A percentile compares a stretch with the other conserved stretches of the same genome.
These are phyloP conservation scores for Globisporangium viniferum DNA, from an alignment of 352 stramenopile species.

Conservation along the genomic window DNA sequence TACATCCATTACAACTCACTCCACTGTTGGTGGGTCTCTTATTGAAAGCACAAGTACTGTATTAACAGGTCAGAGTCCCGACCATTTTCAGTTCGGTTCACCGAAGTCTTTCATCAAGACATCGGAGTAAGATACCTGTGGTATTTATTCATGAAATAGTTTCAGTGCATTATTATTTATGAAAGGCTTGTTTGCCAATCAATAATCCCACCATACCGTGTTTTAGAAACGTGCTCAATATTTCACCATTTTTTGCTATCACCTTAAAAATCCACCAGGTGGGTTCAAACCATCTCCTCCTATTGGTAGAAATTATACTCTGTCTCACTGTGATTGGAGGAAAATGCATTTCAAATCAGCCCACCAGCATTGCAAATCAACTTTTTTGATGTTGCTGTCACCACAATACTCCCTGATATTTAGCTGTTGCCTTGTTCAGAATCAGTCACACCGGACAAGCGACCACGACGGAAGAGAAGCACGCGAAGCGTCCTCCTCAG, in stretches of 20 bases:
- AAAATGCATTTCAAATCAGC: background rate
- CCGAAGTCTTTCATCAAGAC: too few relatives aligned
- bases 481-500: background rate
- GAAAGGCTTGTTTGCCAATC: too few relatives aligned
- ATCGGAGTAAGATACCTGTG: too few relatives aligned
- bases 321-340: background rate
- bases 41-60: too few relatives aligned
- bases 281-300: background rate
- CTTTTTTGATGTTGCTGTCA: background rate
- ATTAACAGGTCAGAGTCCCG: background rate
- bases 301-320: background rate
- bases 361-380: background rate
- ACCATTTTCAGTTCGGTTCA: too few relatives aligned
- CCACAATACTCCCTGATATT: background rate
- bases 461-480: background rate
- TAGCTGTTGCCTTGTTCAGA: background rate
- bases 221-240: background rate
- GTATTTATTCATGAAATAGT: too few relatives aligned
- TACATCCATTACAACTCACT: too few relatives aligned
- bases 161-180: too few relatives aligned
- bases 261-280: background rate
- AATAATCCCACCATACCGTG: too few relatives aligned
- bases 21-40: too few relatives aligned
- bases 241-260: background rate
- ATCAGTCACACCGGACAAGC: background rate